Percentiles rank a stretch among this genome's conserved stretches.
Conservation (phyloP, 2,329 filamentous ascomycete genomes). For the Aspergillus eucalypticola region DNA sequence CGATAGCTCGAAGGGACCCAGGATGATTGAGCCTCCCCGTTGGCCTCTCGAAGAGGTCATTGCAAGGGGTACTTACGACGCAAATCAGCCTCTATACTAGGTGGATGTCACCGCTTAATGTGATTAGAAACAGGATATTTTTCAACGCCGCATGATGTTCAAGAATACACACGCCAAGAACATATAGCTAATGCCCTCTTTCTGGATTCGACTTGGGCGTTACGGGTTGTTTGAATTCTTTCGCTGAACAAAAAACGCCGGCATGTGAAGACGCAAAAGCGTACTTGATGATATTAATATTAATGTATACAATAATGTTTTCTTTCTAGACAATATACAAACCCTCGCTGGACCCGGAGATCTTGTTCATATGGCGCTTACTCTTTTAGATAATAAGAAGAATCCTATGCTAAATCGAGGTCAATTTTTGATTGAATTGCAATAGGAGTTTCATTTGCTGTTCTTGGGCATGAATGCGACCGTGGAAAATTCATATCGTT, state of each 20-base stretch:
- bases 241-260: background rate
- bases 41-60: constrained; percentile 77
- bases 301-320: constrained; percentile 10
- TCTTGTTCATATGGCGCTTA: background rate
- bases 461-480: background rate
- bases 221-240: background rate
- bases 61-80: constrained; percentile 68
- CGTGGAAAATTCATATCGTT: background rate
- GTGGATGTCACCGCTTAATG: background rate
- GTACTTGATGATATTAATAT: constrained; percentile 2
- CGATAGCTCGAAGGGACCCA: constrained; percentile 29
- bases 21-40: constrained; percentile 65
- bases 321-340: constrained; percentile 1
- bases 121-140: background rate
- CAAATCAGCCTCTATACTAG: constrained; percentile 67
- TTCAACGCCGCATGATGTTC: constrained; percentile 2
- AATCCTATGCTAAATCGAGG: too few relatives aligned
- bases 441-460: background rate
- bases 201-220: background rate
- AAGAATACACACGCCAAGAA: background rate
- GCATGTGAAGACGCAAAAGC: background rate
- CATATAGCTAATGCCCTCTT: background rate
- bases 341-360: background rate
- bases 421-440: background rate
- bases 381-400: background rate